phyloP scores from a whole-genome alignment of 1,139 yeast genomes.

The Pneumocystis murina region DNA sequence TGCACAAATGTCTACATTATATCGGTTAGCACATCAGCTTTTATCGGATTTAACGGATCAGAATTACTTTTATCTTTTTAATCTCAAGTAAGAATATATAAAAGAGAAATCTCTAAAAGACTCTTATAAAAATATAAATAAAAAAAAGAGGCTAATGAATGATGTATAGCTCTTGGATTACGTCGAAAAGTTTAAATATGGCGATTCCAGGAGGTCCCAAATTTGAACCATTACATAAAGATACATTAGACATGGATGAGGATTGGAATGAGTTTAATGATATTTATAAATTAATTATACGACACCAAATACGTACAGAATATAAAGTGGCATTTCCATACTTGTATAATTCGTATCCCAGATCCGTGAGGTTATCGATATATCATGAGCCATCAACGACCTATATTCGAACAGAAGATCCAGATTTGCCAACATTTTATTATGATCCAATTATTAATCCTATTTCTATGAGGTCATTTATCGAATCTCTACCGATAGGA shows the following conservation, averaged over 20 bases:
- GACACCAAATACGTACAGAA: slow-evolving; percentile 66
- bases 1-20: slow-evolving; percentile 48
- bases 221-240: slow-evolving; percentile 75
- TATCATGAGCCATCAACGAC: slow-evolving; percentile 49
- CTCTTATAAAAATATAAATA: slow-evolving; percentile 26
- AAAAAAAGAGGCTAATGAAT: too few relatives aligned
- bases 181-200: slow-evolving; percentile 78
- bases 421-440: slow-evolving; percentile 41
- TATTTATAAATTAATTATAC: slow-evolving; percentile 68
- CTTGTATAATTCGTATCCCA: slow-evolving; percentile 64
- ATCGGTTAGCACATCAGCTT: slow-evolving; percentile 57
- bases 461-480: slow-evolving; percentile 30
- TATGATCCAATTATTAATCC: slow-evolving; percentile 46
- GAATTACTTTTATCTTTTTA: slow-evolving; percentile 55
- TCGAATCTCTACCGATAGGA: slow-evolving; percentile 17
- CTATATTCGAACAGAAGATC: slow-evolving; percentile 33
- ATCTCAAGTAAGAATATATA: slow-evolving; percentile 36
- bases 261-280: slow-evolving; percentile 85
- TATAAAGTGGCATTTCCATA: slow-evolving; percentile 76
- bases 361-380: slow-evolving; percentile 44
- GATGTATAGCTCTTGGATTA: slow-evolving; percentile 23
- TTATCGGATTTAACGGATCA: slow-evolving; percentile 41
- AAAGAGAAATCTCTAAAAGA: too few relatives aligned
- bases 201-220: slow-evolving; percentile 94
- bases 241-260: slow-evolving; percentile 45